phyloP scores from a whole-genome alignment of 1,139 yeast species.

The Candida albicans region DNA sequence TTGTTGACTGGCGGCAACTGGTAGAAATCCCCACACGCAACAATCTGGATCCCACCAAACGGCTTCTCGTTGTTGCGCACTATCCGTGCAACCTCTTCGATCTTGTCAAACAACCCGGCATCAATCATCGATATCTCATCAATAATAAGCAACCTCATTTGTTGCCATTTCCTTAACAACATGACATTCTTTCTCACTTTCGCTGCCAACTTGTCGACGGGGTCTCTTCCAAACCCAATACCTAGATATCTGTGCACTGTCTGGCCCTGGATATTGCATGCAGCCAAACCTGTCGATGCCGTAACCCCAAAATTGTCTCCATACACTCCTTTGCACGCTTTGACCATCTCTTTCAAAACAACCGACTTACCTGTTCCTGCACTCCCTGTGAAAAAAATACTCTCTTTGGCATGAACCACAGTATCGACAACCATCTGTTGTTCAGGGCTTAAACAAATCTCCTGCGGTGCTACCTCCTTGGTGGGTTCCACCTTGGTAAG shows the following conservation, averaged over 20 bases:
- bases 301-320: constrained; percentile 65
- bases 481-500: too few relatives aligned
- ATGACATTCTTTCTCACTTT: constrained; percentile 48
- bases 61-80: constrained; percentile 49
- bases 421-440: constrained; percentile 68
- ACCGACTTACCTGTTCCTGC: constrained; percentile 90
- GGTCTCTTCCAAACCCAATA: constrained; percentile 67
- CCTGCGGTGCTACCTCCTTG: too few relatives aligned
- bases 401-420: constrained; percentile 54
- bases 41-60: constrained; percentile 82
- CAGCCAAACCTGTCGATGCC: constrained; percentile 92
- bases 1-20: constrained; percentile 80
- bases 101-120: constrained; percentile 61
- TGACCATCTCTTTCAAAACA: constrained; percentile 60
- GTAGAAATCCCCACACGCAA: constrained; percentile 81
- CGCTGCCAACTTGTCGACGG: constrained; percentile 42
- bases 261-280: constrained; percentile 80
- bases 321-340: constrained; percentile 32
- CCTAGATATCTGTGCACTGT: constrained; percentile 81
- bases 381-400: constrained; percentile 73
- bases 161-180: constrained; percentile 55
- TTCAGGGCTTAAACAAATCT: constrained; percentile 37
- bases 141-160: constrained; percentile 62
- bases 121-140: constrained; percentile 88
- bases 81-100: constrained; percentile 58